phyloP scores from a whole-genome alignment of 1,284 basidiomycete genomes.

The Thecaphora thlaspeos region DNA sequence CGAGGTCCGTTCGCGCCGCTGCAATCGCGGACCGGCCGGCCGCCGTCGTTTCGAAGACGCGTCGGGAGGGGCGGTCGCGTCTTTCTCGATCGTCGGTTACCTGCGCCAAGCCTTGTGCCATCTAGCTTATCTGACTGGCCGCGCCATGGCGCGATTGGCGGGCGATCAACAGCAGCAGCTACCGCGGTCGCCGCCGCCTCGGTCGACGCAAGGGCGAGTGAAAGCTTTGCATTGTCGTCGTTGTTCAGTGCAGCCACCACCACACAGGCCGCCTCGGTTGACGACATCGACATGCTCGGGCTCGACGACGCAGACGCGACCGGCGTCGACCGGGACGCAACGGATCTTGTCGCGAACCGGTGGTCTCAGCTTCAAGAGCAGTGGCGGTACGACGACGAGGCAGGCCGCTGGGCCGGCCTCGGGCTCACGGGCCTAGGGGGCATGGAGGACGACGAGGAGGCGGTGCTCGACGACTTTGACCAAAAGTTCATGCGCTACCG shows the following conservation, averaged over 20 bases:
- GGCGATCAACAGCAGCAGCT: background rate
- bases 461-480: conserved; percentile 56
- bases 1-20: conserved; percentile 26
- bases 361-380: conserved; percentile 41
- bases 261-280: conserved; percentile 46
- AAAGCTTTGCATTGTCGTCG: too few relatives aligned
- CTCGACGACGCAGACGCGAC: conserved; percentile 23
- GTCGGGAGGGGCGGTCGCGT: conserved; percentile 55
- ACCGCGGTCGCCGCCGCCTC: background rate
- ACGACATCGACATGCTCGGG: conserved; percentile 37
- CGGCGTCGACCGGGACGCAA: too few relatives aligned
- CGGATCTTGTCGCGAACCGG: conserved; percentile 4
- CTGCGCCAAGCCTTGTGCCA: conserved; percentile 51
- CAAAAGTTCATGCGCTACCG: conserved; percentile 56
- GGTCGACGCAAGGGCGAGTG: too few relatives aligned
- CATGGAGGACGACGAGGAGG: conserved; percentile 57
- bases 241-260: conserved; percentile 46
- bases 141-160: conserved; percentile 15
- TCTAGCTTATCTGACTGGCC: conserved; percentile 52
- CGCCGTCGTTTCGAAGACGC: conserved; percentile 54
- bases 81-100: conserved; percentile 50
- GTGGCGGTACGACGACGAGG: conserved; percentile 56
- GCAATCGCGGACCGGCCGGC: conserved; percentile 43
- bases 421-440: conserved; percentile 54
- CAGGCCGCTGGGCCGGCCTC: conserved; percentile 51